Evolutionary conservation across 495 filamentous ascomycete genomes (phyloP).

Genomic region (Pseudoneurospora amorphoporcata): DNA sequence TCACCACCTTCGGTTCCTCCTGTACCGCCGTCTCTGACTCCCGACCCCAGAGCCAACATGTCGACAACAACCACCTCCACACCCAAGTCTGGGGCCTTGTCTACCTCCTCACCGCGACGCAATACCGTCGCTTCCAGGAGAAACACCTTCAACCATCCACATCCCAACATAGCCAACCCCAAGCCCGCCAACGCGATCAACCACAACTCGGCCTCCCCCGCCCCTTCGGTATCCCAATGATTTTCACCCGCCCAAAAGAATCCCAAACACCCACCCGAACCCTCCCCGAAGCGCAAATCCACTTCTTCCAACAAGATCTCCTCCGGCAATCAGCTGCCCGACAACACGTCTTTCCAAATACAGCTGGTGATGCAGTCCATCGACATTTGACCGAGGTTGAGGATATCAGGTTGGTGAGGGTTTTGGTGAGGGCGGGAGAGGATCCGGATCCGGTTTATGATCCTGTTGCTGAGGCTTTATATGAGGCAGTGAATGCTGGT

Average conservation of each 20-base stretch:
- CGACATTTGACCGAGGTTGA: background rate
- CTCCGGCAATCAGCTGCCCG: background rate
- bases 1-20: background rate
- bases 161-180: too few relatives aligned
- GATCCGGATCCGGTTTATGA: background rate
- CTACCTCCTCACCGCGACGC: conserved; percentile 19
- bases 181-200: background rate
- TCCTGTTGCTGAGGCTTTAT: background rate
- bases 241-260: background rate
- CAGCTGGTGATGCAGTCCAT: background rate
- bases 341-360: background rate
- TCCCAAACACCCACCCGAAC: background rate
- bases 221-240: background rate
- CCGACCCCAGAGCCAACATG: background rate
- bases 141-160: conserved; percentile 3
- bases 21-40: background rate
- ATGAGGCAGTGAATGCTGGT: conserved; percentile 10
- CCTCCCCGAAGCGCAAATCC: background rate
- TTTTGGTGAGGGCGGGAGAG: background rate
- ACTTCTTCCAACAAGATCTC: background rate
- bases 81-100: conserved; percentile 30
- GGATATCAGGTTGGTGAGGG: background rate
- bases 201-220: background rate
- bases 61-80: background rate
- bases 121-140: conserved; percentile 29